Base-by-base conservation (phyloP, 2,329 filamentous ascomycete species). In the Penicillium olsonii region DNA sequence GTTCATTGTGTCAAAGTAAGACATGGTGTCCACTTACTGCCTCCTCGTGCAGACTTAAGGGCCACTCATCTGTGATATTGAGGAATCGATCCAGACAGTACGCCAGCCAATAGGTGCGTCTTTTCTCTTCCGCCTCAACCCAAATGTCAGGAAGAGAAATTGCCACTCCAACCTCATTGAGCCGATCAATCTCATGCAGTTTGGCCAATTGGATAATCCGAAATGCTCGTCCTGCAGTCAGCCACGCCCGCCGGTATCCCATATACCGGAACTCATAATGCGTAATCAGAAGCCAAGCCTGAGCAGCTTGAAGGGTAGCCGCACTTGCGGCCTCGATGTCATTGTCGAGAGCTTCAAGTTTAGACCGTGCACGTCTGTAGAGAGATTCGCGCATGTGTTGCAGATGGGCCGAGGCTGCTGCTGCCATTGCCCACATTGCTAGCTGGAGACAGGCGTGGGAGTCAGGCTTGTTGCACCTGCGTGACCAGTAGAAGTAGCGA, bases 401-500 rank as follows among this genome's bases (percentile, higher is more conserved):
- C 37, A 65, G 66, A 19, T 70, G 70, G 1, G 62, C 60, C 0
- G 69, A 72, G 11, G 64, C 38, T 0, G 64, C 57, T 2, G 69
- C 64, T 10, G 70, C 69, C 9, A 70, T 38, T 1, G 68, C 64
- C 68, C 70, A 70, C 68, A 72, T 68, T 19, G 70, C 64, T 42
- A 64, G 61, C 45, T 72, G 69, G 4, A 73, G 52, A 24, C 66
- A 67, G 5, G 43, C 35, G 24, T 61, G 62, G 3, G 51, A 46
- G 5, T 56, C 45, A 9, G 41, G 45, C 20, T 57, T 59, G 17
- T 45, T 49, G 4, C 41, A 44, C 35, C 52, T 43, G 15, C 58
- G 59, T 1, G 61, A 54, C 64, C 63, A 67, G 1, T 59, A 39
- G 6, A 63, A 59, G 40, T 68, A 67, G 14, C 62, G 57, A 44